phyloP scores from a whole-genome alignment of 306 rosid genomes.

The Citrullus colocynthis region DNA sequence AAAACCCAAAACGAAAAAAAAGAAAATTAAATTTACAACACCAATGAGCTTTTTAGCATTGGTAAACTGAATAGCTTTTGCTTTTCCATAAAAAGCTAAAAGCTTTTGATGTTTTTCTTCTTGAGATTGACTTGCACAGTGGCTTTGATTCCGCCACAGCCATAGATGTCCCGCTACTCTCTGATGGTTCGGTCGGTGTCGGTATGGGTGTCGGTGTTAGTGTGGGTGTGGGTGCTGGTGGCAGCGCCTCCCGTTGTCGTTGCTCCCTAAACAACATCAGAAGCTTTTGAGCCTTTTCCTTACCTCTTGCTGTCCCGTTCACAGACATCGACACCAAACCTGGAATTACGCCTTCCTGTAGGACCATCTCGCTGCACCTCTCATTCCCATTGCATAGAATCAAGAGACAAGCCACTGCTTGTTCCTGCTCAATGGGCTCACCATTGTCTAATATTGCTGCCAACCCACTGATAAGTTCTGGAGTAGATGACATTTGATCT shows the following conservation, averaged over 20 bases:
- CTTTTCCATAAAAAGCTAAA: slow-evolving; percentile 76
- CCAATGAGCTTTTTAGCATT: slow-evolving; percentile 37
- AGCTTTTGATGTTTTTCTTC: slow-evolving; percentile 52
- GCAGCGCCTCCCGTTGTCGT: slow-evolving; percentile 52
- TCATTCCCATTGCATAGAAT: slow-evolving; percentile 67
- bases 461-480: slow-evolving; percentile 41
- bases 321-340: slow-evolving; percentile 85
- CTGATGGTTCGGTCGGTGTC: slow-evolving; percentile 17
- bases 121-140: slow-evolving; percentile 59
- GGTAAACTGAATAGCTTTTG: slow-evolving; percentile 82
- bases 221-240: background rate
- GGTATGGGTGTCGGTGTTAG: background rate
- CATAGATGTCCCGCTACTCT: slow-evolving; percentile 28
- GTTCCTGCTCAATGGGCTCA: slow-evolving; percentile 77
- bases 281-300: slow-evolving; percentile 84
- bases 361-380: slow-evolving; percentile 69
- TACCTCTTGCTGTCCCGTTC: slow-evolving; percentile 80
- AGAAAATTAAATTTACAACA: slow-evolving; percentile 38
- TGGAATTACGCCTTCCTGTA: slow-evolving; percentile 95
- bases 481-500: slow-evolving; percentile 49
- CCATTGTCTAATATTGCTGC: slow-evolving; percentile 66
- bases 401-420: slow-evolving; percentile 70
- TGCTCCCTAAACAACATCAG: slow-evolving; percentile 86
- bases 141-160: slow-evolving; percentile 51
- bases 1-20: slow-evolving; percentile 7